Conservation (phyloP, 208 protist species). For the Acanthamoeba healyi region DNA sequence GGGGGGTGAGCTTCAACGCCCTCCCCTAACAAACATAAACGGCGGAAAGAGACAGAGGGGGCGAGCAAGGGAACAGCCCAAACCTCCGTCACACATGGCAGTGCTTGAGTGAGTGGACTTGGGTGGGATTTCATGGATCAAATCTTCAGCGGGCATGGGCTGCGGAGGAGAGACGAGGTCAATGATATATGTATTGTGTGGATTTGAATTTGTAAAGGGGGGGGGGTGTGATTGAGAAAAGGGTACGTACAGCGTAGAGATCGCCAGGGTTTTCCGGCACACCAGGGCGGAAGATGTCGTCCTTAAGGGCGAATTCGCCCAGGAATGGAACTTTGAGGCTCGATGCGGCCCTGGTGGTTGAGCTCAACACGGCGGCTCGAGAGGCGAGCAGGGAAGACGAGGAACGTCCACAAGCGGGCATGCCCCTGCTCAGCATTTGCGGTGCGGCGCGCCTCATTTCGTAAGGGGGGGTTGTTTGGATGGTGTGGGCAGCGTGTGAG, state of each 20-base stretch:
- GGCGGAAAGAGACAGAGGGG: not conserved
- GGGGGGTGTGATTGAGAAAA: not conserved
- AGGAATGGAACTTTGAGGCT: slow-evolving; percentile 27
- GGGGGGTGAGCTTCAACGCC: not conserved
- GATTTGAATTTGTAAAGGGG: not conserved
- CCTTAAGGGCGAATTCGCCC: slow-evolving; percentile 18
- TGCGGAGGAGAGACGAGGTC: not conserved
- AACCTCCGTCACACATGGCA: slow-evolving; percentile 62
- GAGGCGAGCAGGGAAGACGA: not conserved
- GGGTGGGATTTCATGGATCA: slow-evolving; percentile 58
- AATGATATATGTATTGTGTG: not conserved
- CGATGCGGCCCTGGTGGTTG: not conserved
- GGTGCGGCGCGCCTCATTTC: not conserved
- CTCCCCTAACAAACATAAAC: too few species aligned
- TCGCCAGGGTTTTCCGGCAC: slow-evolving; percentile 53
- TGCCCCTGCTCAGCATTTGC: not conserved
- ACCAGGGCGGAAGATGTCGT: slow-evolving; percentile 30
- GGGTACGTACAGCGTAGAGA: not conserved
- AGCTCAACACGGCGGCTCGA: not conserved
- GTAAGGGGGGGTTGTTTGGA: too few species aligned
- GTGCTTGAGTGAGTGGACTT: not conserved
- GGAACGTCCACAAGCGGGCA: not conserved
- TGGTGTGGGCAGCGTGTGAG: too few species aligned
- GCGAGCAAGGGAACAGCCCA: too few species aligned
- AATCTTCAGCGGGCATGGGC: slow-evolving; percentile 29